These are phyloP conservation scores for Arthrinium phaeospermum DNA, from an alignment of 2,329 filamentous ascomycete genomes.

Conservation along the genomic window DNA sequence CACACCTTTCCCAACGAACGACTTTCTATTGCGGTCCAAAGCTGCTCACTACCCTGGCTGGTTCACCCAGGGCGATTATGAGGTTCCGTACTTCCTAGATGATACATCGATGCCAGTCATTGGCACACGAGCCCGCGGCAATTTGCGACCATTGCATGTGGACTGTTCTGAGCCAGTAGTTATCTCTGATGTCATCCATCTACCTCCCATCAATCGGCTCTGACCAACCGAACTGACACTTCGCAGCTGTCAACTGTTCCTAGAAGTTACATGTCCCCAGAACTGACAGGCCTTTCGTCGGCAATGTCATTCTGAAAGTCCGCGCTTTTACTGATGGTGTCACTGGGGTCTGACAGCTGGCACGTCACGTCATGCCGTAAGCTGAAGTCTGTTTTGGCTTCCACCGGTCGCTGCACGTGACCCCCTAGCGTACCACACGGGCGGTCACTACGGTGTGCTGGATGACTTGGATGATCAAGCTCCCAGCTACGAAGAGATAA, in stretches of 20 bases:
- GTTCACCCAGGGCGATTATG: not conserved
- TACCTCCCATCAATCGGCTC: no score
- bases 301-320: no score
- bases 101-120: not conserved
- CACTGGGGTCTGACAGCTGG: not conserved
- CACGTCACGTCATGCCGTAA: not conserved
- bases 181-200: no score
- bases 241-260: not conserved
- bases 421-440: not conserved
- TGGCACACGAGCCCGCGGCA: not conserved
- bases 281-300: no score
- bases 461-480: not conserved
- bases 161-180: not conserved
- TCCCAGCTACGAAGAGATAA: not conserved
- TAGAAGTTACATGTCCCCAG: not conserved
- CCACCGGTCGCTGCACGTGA: not conserved
- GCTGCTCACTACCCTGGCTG: not conserved
- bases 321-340: not conserved
- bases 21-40: not conserved
- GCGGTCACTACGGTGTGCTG: not conserved
- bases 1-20: no score
- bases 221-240: not conserved
- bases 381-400: constrained; percentile 6
- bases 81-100: not conserved
- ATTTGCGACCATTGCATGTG: not conserved